Base-by-base conservation (phyloP, 2,329 filamentous ascomycete species). In the Coniella lustricola region DNA sequence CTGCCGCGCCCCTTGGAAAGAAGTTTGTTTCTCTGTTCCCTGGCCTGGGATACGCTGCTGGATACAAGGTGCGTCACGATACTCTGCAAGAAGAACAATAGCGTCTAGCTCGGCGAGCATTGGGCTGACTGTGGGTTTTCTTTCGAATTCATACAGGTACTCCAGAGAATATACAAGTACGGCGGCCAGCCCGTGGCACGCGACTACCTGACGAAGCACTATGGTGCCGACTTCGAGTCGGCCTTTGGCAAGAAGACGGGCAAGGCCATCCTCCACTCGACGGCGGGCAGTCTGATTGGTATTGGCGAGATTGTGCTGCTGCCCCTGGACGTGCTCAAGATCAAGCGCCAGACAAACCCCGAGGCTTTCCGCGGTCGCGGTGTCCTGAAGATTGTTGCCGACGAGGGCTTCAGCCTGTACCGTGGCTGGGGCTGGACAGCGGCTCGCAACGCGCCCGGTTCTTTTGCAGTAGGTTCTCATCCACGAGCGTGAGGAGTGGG, bases 311-410 rank as follows among this genome's bases (percentile, higher is more conserved):
- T 98, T 56, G 81, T 98, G 51, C 81, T 98, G 25, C 80, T 98
- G 35, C 93, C 93, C 36, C 81, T 98, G 53, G 93, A 98, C 60
- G 91, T 98, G 34, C 80, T 98, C 55, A 98, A 98, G 81, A 98
- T 98, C 75, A 98, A 98, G 81, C 84, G 93, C 62, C 93, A 98
- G 75, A 98, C 93, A 58, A 98, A 98, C 76, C 93, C 93, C 35
- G 93, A 97, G 64, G 90, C 93, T 32, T 98, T 98, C 82, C 82
- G 90, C 58, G 91, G 91, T 59, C 87, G 93, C 61, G 93, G 93
- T 54, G 77, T 98, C 52, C 73, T 97, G 64, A 85, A 79, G 70
- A 97, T 98, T 57, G 79, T 98, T 54, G 79, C 81, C 51, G 93
- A 98, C 64, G 93, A 98, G 69, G 93, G 93, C 32, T 94, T 97